Evolutionary conservation across 2,329 filamentous ascomycete genomes (phyloP), one percentile per base, ranked within the genome.

Genomic region (Balansia obtecta): DNA sequence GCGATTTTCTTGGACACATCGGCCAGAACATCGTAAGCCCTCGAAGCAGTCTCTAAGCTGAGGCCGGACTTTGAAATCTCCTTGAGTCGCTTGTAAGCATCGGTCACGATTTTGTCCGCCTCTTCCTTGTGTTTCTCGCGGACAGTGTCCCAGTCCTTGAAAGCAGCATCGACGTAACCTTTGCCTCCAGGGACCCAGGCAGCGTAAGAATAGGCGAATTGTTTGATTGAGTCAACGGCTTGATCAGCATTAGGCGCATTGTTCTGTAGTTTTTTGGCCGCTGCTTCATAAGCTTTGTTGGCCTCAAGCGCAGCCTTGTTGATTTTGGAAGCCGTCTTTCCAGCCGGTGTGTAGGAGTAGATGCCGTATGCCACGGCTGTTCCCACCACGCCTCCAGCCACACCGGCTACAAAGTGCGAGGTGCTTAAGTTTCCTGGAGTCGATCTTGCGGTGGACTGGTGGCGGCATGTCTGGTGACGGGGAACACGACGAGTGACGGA

Each of bases 171-270:
- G 45, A 89, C 77, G 58, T 85, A 87, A 45, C 72, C 67, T 32
- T 76, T 76, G 2, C 81, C 85, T 12, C 86, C 86, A 0, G 86
- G 86, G 32, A 90, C 77, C 72, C 83, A 86, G 2, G 70, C 71
- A 2, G 83, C 82, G 60, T 89, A 89, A 22, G 80, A 80, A 61
- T 79, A 80, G 30, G 80, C 79, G 12, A 82, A 80, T 51, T 80
- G 70, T 59, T 80, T 80, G 53, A 89, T 75, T 69, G 77, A 82
- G 53, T 75, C 66, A 39, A 86, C 69, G 1, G 84, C 83, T 63
- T 86, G 75, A 54, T 85, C 83, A 13, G 82, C 74, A 53, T 79
- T 75, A 0, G 85, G 85, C 0, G 83, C 78, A 44, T 74, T 72
- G 50, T 82, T 67, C 55, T 82, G 76, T 6, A 85, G 69, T 61